A percentile compares a stretch with the other conserved stretches of the same genome.
Conservation (phyloP, 805 yeast species). For the Lipomyces oligophaga region DNA sequence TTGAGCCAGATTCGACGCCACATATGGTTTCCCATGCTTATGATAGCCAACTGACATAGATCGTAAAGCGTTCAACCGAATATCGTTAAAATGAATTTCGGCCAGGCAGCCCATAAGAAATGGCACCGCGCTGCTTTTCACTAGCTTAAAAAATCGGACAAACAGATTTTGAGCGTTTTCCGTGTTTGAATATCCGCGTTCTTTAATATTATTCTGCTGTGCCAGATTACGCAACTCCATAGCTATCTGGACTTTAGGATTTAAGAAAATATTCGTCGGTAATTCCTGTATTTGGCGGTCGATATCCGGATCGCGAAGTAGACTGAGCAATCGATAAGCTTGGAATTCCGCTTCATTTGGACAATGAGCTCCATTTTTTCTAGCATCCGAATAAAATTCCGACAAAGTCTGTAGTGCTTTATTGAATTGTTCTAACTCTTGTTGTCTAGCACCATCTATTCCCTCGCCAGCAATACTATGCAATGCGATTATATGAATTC, state of each 20-base stretch:
- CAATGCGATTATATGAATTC: slow-evolving; percentile 76
- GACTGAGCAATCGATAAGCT: slow-evolving; percentile 77
- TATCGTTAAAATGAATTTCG: slow-evolving; percentile 76
- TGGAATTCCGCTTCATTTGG: slow-evolving; percentile 92
- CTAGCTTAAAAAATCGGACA: slow-evolving; percentile 58
- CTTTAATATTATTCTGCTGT: slow-evolving; percentile 51
- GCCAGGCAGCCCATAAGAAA: slow-evolving; percentile 66
- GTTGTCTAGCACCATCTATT: slow-evolving; percentile 83
- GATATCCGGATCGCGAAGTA: slow-evolving; percentile 77
- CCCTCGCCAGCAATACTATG: slow-evolving; percentile 79
- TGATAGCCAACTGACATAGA: slow-evolving; percentile 53
- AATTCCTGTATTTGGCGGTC: slow-evolving; percentile 69
- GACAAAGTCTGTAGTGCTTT: slow-evolving; percentile 84
- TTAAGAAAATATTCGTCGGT: slow-evolving; percentile 54
- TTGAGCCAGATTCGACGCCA: slow-evolving; percentile 45
- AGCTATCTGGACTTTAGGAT: slow-evolving; percentile 64
- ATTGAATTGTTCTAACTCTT: slow-evolving; percentile 89
- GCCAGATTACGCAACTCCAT: slow-evolving; percentile 62
- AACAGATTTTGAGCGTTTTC: slow-evolving; percentile 62
- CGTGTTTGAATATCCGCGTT: slow-evolving; percentile 48
- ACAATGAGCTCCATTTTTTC: slow-evolving; percentile 62
- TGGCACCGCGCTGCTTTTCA: slow-evolving; percentile 53
- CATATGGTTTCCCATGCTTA: slow-evolving; percentile 63
- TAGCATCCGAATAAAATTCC: slow-evolving; percentile 78
- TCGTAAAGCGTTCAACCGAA: slow-evolving; percentile 68